Conservation (phyloP, 768 basidiomycete species). For the Auricularia auricula-judae region DNA sequence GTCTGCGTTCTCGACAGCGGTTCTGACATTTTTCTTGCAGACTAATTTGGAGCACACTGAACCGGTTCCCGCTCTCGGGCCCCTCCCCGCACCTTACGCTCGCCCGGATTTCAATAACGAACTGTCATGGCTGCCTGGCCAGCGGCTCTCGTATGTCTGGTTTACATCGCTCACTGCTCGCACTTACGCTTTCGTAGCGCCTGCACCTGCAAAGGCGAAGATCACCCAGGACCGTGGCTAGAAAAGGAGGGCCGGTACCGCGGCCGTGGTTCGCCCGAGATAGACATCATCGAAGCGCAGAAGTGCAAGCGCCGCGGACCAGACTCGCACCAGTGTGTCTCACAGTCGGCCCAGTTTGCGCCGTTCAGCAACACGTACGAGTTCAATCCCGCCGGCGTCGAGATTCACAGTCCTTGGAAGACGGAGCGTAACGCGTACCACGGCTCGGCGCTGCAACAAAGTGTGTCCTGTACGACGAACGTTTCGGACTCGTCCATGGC, state of each 20-base stretch:
- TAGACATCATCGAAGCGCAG: constrained; percentile 74
- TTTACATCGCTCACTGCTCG: constrained; percentile 12
- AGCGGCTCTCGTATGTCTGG: constrained; percentile 47
- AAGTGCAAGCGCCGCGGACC: constrained; percentile 39
- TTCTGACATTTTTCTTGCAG: neutral
- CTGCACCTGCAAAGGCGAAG: constrained; percentile 64
- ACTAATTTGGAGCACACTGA: constrained; percentile 40
- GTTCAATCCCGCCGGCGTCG: constrained; percentile 29
- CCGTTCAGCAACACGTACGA: constrained; percentile 39
- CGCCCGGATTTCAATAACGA: constrained; percentile 39
- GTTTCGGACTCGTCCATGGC: constrained; percentile 35
- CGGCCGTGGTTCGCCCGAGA: constrained; percentile 72
- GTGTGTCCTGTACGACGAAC: constrained; percentile 41
- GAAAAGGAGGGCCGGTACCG: constrained; percentile 60
- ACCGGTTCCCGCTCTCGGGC: constrained; percentile 43
- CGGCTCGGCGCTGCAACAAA: constrained; percentile 53
- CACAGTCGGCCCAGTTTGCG: constrained; percentile 67
- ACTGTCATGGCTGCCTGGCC: constrained; percentile 69
- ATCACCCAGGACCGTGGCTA: constrained; percentile 62
- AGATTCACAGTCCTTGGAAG: constrained; percentile 25
- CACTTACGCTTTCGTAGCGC: constrained; percentile 18
- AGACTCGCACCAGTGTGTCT: constrained; percentile 44
- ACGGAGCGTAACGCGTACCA: constrained; percentile 26
- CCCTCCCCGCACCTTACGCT: constrained; percentile 33
- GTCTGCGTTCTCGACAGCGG: neutral